A percentile compares a stretch with the other conserved stretches of the same genome.
These are phyloP conservation scores for Geotrichum europaeum DNA, from an alignment of 1,139 yeast genomes.

Conservation along the genomic window DNA sequence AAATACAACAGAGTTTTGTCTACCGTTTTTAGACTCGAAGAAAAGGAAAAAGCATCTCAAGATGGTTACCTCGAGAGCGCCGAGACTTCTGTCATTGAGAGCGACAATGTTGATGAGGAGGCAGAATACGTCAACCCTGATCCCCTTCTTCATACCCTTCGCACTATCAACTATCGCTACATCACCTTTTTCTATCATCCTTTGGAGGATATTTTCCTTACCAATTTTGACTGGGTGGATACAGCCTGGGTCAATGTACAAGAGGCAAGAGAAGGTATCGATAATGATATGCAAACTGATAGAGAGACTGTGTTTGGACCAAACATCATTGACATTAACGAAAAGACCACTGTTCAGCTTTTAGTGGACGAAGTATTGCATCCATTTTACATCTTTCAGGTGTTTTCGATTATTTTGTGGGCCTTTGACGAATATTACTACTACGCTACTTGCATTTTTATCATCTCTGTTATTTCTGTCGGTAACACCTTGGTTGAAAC, in stretches of 20 bases:
- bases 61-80: conserved; percentile 12
- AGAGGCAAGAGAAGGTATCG: conserved; percentile 61
- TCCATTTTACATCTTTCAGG: conserved; percentile 91
- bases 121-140: conserved; percentile 39
- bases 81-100: conserved; percentile 11
- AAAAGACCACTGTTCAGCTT: conserved; percentile 59
- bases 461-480: conserved; percentile 77
- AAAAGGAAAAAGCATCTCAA: conserved; percentile 22
- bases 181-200: conserved; percentile 80
- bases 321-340: conserved; percentile 69
- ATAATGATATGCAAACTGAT: conserved; percentile 61
- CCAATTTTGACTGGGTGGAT: conserved; percentile 86
- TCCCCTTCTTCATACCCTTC: conserved; percentile 64
- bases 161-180: conserved; percentile 74
- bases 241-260: conserved; percentile 57
- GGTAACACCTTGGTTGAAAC: conserved; percentile 80
- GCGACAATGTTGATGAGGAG: conserved; percentile 26
- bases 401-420: conserved; percentile 88
- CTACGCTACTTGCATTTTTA: conserved; percentile 85
- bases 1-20: conserved; percentile 70
- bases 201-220: conserved; percentile 72
- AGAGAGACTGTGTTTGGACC: conserved; percentile 69
- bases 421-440: conserved; percentile 85
- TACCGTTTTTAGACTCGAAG: conserved; percentile 47
- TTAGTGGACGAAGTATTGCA: conserved; percentile 84